phyloP scores from a whole-genome alignment of 73 alveolate species.

The Paraurostyla sp. region DNA sequence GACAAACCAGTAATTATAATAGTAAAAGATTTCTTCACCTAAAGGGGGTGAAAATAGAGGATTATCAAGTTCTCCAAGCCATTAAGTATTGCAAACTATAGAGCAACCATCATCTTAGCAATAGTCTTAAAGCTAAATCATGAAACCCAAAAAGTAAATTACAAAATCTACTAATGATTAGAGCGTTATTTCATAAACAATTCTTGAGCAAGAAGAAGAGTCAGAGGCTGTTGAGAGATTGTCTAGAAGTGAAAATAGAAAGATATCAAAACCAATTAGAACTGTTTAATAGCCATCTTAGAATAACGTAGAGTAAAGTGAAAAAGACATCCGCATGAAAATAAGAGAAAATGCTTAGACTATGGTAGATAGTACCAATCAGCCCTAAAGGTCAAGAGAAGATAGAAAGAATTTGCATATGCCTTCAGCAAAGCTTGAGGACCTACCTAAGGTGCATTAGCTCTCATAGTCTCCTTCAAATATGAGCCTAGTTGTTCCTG shows the following conservation, averaged over 20 bases:
- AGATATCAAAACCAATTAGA: background rate
- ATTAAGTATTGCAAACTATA: background rate
- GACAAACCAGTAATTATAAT: background rate
- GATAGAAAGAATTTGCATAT: slow-evolving; percentile 1
- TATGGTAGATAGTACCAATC: background rate
- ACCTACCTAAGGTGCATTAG: background rate
- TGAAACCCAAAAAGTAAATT: background rate
- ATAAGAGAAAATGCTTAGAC: slow-evolving; percentile 31
- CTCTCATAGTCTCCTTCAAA: slow-evolving; percentile 18
- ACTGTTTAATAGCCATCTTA: background rate
- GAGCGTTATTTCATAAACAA: background rate
- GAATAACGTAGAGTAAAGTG: background rate
- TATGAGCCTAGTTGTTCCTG: slow-evolving; percentile 29
- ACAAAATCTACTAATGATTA: background rate
- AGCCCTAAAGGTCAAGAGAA: slow-evolving; percentile 1
- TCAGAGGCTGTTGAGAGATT: slow-evolving; percentile 7
- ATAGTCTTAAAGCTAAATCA: too few relatives aligned
- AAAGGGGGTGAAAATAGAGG: slow-evolving; percentile 19
- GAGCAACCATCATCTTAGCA: background rate
- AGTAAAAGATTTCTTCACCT: slow-evolving; percentile 4
- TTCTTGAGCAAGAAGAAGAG: background rate
- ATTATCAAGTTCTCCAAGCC: slow-evolving; percentile 24
- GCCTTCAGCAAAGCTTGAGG: slow-evolving; percentile 14
- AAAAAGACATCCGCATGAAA: background rate
- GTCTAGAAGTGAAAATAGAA: background rate